Evolutionary conservation across 176 grass and related monocot genomes (phyloP), one percentile per base, ranked within the genome.

Genomic region (Ensete glaucum): DNA sequence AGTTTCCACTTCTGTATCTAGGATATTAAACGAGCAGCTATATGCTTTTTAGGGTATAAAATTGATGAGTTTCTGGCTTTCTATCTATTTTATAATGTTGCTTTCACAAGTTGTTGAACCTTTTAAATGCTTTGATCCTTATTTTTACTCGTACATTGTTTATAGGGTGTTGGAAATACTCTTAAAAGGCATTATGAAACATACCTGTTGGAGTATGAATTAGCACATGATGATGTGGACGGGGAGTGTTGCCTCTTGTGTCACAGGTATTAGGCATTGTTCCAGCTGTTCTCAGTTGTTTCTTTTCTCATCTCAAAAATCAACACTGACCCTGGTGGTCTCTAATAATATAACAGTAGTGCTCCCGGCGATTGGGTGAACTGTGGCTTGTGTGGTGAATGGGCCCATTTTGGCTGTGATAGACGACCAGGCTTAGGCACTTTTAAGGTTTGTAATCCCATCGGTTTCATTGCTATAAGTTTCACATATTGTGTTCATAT

Each of bases 311-410:
- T 62, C 73, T 72, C 54, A 26, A 20, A 67, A 60, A 63, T 11
- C 26, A 79, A 86, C 82, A 96, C 75, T 70, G 27, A 20, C 11
- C 9, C 20, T 59, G 58, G 19, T 43, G 4, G 34, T 29, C 9
- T 69, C 81, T 43, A 21, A 77, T 76, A 64, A 69, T 89, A 83
- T 6, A 48, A 54, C 94, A 99, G 95, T 99, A 99, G 95, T 70
- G 86, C 95, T 69, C 95, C 95, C 62, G 95, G 95, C 34, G 95
- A 99, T 73, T 99, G 95, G 95, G 95, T 99, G 60, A 99, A 99
- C 55, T 99, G 95, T 17, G 90, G 90, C 70, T 82, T 99, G 52
- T 99, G 95, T 62, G 90, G 86, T n/a, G 95, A 99, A 88, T 99
- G 95, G 95, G 95, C 95, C 9, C 95, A 99, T 59, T 99, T 99